Base-by-base conservation (phyloP, 2,329 filamentous ascomycete species). In the Claviceps humidiphila region DNA sequence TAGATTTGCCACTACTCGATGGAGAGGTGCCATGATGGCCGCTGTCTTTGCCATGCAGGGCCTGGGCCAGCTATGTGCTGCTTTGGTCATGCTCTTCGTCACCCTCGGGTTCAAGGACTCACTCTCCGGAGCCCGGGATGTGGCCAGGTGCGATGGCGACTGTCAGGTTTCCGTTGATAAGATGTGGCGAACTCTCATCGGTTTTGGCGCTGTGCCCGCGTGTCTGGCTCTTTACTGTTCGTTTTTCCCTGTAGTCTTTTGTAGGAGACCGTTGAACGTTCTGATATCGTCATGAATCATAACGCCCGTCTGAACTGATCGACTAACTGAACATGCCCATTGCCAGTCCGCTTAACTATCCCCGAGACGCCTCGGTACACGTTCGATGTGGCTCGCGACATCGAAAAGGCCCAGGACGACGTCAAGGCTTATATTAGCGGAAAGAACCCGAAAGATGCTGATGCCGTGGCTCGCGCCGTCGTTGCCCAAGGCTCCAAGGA, bases 361-460 rank as follows among this genome's bases (percentile, higher is more conserved):
- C 88, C 88, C 24, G 88, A 94, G 70, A 91, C 87, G 38, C 87
- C 88, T 50, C 85, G 88, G 30, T 94, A 93, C 71, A 93, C 88
- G 30, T 91, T 93, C 60, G 87, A 93, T 63, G 79, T 93, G 22
- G 77, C 81, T 49, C 81, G 80, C 44, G 86, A 93, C 61, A 75
- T 88, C 41, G 78, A 87, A 60, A 83, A 88, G 71, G 88, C 80
- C 43, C 76, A 81, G 51, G 80, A 79, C 47, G 87, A 93, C 58
- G 78, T 84, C 58, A 78, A 82, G 63, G 82, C 84, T n/a, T 93
- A 91, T 68, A 78, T 88, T 51, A 71, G 71, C 37, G 85, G 85
- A 55, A 76, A 79, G 65, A 64, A 58, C 7, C 78, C 84, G 59
- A 83, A 82, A 42, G 62, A 76, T 8, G 75, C 83, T 1, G 85